These are phyloP conservation scores for Metarhizium robertsii DNA, from an alignment of 2,329 filamentous ascomycete species.

Conservation along the genomic window DNA sequence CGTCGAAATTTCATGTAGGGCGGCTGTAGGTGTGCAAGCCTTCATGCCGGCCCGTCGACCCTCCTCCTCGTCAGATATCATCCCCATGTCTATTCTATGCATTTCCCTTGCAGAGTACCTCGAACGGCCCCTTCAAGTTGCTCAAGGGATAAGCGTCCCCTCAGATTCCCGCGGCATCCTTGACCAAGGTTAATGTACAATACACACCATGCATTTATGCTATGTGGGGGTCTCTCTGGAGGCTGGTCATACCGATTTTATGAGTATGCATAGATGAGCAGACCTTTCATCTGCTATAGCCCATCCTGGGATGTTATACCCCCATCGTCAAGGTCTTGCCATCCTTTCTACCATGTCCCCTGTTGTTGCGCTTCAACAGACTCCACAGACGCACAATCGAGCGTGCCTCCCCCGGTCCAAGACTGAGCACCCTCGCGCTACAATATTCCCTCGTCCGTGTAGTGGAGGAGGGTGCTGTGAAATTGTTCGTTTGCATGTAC, in stretches of 20 bases:
- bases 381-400: constrained; percentile 12
- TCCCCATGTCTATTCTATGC: background rate
- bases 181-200: background rate
- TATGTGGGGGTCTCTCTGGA: background rate
- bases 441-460: background rate
- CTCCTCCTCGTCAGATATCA: constrained; percentile 1
- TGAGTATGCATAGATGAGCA: background rate
- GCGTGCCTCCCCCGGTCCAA: constrained; percentile 7
- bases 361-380: constrained; percentile 1
- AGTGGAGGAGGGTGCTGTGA: constrained; percentile 2
- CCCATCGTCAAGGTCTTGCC: constrained; percentile 9
- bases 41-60: background rate
- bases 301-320: constrained; percentile 20
- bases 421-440: constrained; percentile 2
- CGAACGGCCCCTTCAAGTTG: background rate
- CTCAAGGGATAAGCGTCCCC: background rate
- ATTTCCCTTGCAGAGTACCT: background rate
- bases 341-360: constrained; percentile 5
- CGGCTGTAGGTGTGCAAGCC: background rate
- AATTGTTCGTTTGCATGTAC: background rate
- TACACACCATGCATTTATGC: background rate
- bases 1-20: background rate
- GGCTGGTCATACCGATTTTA: background rate
- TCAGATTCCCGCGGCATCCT: background rate
- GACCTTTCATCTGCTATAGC: constrained; percentile 15